These are phyloP conservation scores for Colletotrichum destructivum DNA, from an alignment of 2,329 filamentous ascomycete species.

Conservation along the genomic window DNA sequence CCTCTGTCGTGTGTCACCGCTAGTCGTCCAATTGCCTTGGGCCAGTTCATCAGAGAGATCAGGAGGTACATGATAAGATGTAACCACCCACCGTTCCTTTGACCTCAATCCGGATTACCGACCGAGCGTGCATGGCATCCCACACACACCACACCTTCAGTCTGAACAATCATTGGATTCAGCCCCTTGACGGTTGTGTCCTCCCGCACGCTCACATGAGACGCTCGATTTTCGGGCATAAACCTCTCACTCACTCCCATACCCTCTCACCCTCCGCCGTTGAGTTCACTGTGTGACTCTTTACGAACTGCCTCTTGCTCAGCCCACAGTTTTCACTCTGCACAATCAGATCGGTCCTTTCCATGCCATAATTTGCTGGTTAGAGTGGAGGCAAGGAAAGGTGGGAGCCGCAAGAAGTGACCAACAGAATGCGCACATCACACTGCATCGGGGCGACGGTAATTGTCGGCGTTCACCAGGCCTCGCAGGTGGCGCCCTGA, in stretches of 20 bases:
- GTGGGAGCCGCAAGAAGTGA: constrained; percentile 6
- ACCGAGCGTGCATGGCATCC: constrained; percentile 16
- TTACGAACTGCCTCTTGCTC: neutral
- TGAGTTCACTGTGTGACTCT: neutral
- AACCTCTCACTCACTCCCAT: neutral
- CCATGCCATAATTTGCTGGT: constrained; percentile 19
- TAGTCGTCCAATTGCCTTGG: constrained; percentile 31
- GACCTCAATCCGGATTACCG: constrained; percentile 21
- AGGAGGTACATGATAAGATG: constrained; percentile 41
- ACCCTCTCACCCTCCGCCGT: too few species aligned
- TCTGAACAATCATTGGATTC: constrained; percentile 7
- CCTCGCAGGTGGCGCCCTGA: constrained; percentile 8
- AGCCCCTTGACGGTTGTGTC: constrained; percentile 10
- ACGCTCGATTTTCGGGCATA: neutral
- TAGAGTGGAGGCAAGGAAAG: constrained; percentile 34
- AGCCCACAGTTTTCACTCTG: neutral
- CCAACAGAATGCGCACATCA: constrained; percentile 6
- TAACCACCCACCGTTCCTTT: constrained; percentile 26
- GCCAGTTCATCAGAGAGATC: constrained; percentile 34
- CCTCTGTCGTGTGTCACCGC: constrained; percentile 27
- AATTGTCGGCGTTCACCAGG: constrained; percentile 21
- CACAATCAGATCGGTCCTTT: constrained; percentile 35
- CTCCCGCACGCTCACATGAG: constrained; percentile 20
- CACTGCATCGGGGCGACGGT: constrained; percentile 2
- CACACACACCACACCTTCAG: constrained; percentile 6